Percentiles rank a stretch among this genome's conserved stretches.
phyloP scores from a whole-genome alignment of 2,329 filamentous ascomycete genomes.

The Cercospora citrullina region DNA sequence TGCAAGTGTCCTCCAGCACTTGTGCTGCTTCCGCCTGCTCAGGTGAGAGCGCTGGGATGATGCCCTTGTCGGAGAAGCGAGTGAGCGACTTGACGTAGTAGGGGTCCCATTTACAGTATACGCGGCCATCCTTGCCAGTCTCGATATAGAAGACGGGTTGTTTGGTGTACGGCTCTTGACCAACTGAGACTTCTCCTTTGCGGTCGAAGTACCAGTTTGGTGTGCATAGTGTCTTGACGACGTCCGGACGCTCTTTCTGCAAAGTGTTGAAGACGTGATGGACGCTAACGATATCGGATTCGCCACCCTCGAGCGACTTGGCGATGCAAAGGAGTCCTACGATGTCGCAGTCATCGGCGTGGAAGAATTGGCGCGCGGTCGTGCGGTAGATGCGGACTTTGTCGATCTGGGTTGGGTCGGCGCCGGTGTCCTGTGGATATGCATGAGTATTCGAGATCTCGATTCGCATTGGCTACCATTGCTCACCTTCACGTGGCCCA shows the following conservation, averaged over 20 bases:
- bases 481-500: conserved; percentile 73
- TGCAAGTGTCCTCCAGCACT: conserved; percentile 74
- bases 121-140: conserved; percentile 65
- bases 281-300: conserved; percentile 76
- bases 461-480: neutral
- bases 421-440: conserved; percentile 68
- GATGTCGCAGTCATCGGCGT: conserved; percentile 78
- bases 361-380: conserved; percentile 81
- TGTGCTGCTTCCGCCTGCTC: conserved; percentile 68
- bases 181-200: conserved; percentile 76
- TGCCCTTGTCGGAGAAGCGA: conserved; percentile 68
- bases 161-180: conserved; percentile 58
- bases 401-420: conserved; percentile 78
- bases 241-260: conserved; percentile 72
- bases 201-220: conserved; percentile 92
- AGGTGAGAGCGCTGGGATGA: conserved; percentile 70
- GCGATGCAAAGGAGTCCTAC: conserved; percentile 82
- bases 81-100: conserved; percentile 78
- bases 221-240: conserved; percentile 70
- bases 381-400: conserved; percentile 89
- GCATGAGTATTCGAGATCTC: neutral
- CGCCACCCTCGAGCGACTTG: conserved; percentile 75
- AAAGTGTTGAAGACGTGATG: conserved; percentile 82
- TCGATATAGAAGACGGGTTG: conserved; percentile 71
- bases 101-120: conserved; percentile 88